Evolutionary conservation across 2,329 filamentous ascomycete species (phyloP).

Genomic region (Hypoxylon rubiginosum): DNA sequence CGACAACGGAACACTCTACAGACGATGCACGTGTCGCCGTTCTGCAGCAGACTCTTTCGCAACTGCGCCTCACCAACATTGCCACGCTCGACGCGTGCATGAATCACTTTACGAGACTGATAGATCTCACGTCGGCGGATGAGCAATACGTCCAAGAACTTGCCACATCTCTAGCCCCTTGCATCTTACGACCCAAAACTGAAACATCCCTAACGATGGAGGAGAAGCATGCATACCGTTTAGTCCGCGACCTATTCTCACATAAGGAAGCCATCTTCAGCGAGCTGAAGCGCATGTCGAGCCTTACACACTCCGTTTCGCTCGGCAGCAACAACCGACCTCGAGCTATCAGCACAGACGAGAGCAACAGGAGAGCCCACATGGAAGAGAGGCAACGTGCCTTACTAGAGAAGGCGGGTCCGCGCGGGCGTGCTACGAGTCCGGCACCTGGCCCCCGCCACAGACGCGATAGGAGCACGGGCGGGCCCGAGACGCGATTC

Average conservation of each 20-base stretch:
- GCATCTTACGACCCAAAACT: slow-evolving; percentile 86
- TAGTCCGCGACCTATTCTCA: slow-evolving; percentile 90
- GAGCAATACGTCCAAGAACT: slow-evolving; percentile 84
- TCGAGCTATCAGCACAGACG: slow-evolving; percentile 92
- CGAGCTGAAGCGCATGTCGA: slow-evolving; percentile 91
- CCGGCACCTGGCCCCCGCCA: slow-evolving; percentile 76
- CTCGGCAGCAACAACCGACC: slow-evolving; percentile 72
- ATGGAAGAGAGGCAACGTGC: slow-evolving; percentile 94
- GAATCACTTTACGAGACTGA: slow-evolving; percentile 96
- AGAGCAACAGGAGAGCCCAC: slow-evolving; percentile 92
- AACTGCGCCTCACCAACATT: slow-evolving; percentile 95
- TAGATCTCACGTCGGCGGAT: slow-evolving; percentile 96
- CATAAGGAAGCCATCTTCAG: slow-evolving; percentile 97
- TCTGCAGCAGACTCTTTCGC: slow-evolving; percentile 93
- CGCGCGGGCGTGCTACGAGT: slow-evolving; percentile 78
- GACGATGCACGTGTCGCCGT: slow-evolving; percentile 88
- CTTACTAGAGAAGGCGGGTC: slow-evolving; percentile 74
- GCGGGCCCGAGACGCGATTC: slow-evolving; percentile 82
- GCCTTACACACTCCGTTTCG: slow-evolving; percentile 74
- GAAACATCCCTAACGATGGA: slow-evolving; percentile 95
- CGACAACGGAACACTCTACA: slow-evolving; percentile 79
- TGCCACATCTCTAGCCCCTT: slow-evolving; percentile 82
- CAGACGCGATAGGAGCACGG: slow-evolving; percentile 83
- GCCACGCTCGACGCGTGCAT: slow-evolving; percentile 98
- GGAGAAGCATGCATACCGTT: slow-evolving; percentile 90